Evolutionary conservation across 371 early-diverging fungal genomes (phyloP).

Genomic region (Mortierella sp.): DNA sequence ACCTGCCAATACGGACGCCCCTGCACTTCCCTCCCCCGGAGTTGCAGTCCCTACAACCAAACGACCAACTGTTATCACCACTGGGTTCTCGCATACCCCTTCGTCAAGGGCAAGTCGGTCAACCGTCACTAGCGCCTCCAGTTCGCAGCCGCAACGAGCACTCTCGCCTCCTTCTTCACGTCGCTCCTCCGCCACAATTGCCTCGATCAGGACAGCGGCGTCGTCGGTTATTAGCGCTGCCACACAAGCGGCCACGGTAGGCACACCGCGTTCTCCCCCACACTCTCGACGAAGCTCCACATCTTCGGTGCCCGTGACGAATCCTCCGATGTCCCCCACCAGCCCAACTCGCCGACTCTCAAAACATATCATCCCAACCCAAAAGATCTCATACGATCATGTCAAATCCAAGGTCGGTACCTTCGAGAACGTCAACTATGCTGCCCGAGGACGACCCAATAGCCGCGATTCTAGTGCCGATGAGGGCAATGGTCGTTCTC

Average conservation of each 20-base stretch:
- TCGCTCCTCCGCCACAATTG: constrained; percentile 13
- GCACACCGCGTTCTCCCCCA: constrained; percentile 16
- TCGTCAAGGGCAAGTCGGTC: background rate
- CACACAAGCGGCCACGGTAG: background rate
- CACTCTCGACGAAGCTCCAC: constrained; percentile 35
- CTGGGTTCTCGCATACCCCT: background rate
- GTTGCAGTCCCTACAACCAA: constrained; percentile 10
- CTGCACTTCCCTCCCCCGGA: background rate
- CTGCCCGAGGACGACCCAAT: constrained; percentile 21
- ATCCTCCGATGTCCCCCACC: constrained; percentile 19
- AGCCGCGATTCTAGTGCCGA: constrained; percentile 28
- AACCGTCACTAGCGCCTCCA: background rate
- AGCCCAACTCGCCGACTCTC: constrained; percentile 39
- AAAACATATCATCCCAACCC: constrained; percentile 53
- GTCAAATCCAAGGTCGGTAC: constrained; percentile 51
- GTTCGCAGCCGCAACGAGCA: constrained; percentile 2
- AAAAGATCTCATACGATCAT: constrained; percentile 30
- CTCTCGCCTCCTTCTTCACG: constrained; percentile 23
- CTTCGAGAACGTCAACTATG: constrained; percentile 39
- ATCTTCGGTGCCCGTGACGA: constrained; percentile 17
- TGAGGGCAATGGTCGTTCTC: constrained; percentile 29
- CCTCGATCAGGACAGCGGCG: constrained; percentile 16
- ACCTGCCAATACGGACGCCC: background rate
- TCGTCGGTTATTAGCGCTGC: constrained; percentile 13
- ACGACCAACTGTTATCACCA: constrained; percentile 11